phyloP scores from a whole-genome alignment of 352 stramenopile genomes.

The Phytopythium cucurbitacearum region DNA sequence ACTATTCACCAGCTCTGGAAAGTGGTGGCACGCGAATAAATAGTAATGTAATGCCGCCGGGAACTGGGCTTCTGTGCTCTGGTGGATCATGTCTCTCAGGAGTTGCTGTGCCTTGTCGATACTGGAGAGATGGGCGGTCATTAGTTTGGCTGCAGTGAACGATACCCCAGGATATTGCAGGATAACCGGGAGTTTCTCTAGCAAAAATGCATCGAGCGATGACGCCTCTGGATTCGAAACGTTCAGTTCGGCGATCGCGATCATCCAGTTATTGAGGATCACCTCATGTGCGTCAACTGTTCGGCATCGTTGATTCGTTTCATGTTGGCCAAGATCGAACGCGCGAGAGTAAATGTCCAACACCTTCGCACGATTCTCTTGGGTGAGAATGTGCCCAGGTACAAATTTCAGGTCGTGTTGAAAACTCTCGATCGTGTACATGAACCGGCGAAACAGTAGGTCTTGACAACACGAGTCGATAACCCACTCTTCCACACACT shows the following conservation, averaged over 20 bases:
- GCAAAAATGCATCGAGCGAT: slow-evolving; percentile 19
- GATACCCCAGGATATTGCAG: slow-evolving; percentile 17
- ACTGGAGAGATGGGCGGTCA: slow-evolving; percentile 5
- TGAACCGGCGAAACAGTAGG: not conserved
- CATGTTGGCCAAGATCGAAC: slow-evolving; percentile 3
- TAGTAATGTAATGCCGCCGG: slow-evolving; percentile 31
- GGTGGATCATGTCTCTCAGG: slow-evolving; percentile 25
- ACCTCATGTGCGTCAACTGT: slow-evolving; percentile 7
- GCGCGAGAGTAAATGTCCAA: slow-evolving; percentile 16
- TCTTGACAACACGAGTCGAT: not conserved
- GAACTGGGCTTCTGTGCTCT: slow-evolving; percentile 13
- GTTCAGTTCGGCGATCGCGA: slow-evolving; percentile 17
- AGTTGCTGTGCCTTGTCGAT: slow-evolving; percentile 14
- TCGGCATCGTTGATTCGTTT: not conserved
- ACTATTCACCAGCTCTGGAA: slow-evolving; percentile 13
- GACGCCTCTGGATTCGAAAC: slow-evolving; percentile 2
- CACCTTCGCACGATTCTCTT: not conserved
- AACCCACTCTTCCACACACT: slow-evolving; percentile 2
- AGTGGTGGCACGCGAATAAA: slow-evolving; percentile 22
- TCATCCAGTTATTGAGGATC: slow-evolving; percentile 39
- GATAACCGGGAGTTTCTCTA: slow-evolving; percentile 15
- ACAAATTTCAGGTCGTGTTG: not conserved
- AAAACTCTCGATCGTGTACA: slow-evolving; percentile 8
- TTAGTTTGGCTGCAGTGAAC: slow-evolving; percentile 22
- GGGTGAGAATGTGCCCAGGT: not conserved